Percentiles rank a stretch among this genome's conserved stretches.
Evolutionary conservation across 768 basidiomycete species (phyloP).

Genomic region (Phylloporus arenicola): DNA sequence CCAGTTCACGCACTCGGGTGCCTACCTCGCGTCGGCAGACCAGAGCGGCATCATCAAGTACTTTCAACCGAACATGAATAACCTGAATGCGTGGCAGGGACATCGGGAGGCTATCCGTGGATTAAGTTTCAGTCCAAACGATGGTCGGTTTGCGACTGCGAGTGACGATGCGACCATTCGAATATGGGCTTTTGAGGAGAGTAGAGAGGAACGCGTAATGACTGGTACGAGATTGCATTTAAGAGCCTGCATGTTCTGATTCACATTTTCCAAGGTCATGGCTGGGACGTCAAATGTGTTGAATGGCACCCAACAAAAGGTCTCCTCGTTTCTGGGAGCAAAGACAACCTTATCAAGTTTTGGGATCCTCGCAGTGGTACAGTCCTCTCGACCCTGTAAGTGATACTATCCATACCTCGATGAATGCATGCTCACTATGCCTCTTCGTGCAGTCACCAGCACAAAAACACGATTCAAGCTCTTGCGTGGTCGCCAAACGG

Average conservation of each 20-base stretch:
- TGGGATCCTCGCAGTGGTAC: conserved; percentile 97
- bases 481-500: conserved; percentile 93
- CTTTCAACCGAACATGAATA: conserved; percentile 99
- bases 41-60: conserved; percentile 95
- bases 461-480: conserved; percentile 96
- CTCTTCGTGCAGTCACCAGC: conserved; percentile 63
- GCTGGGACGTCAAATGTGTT: conserved; percentile 98
- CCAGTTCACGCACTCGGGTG: conserved; percentile 88
- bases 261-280: conserved; percentile 62
- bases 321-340: conserved; percentile 88
- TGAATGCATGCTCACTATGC: background rate
- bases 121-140: conserved; percentile 87
- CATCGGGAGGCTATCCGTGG: conserved; percentile 94
- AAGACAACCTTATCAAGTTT: conserved; percentile 98
- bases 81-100: conserved; percentile 88
- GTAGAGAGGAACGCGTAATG: conserved; percentile 80
- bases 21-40: conserved; percentile 89
- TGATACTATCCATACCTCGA: background rate
- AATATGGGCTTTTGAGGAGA: conserved; percentile 93
- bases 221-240: conserved; percentile 47
- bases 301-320: conserved; percentile 99
- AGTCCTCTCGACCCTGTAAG: conserved; percentile 83
- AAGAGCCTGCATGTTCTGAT: background rate
- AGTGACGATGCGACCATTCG: conserved; percentile 94
- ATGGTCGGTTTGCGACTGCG: conserved; percentile 86